A percentile compares a stretch with the other conserved stretches of the same genome.
Conservation (phyloP, 73 alveolate species). For the Paramecium biaurelia region DNA sequence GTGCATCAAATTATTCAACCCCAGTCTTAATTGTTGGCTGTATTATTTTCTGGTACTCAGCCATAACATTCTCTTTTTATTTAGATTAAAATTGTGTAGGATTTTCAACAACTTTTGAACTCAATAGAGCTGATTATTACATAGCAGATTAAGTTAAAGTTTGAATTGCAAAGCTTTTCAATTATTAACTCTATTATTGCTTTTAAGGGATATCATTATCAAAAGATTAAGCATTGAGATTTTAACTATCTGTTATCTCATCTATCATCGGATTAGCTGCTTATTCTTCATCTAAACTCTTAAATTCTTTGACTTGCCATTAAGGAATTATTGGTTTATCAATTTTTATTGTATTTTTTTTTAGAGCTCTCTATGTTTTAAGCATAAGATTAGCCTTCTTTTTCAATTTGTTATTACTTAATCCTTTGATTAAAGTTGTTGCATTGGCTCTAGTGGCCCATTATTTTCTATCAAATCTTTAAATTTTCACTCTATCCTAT, state of each 20-base stretch:
- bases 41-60: background rate
- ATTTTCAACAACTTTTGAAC: background rate
- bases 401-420: background rate
- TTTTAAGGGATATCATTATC: background rate
- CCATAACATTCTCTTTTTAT: background rate
- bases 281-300: background rate
- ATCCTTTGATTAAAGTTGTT: background rate
- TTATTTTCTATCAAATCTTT: slow-evolving; percentile 30
- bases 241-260: background rate
- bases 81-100: background rate
- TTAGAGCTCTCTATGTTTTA: slow-evolving; percentile 1
- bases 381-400: slow-evolving; percentile 15
- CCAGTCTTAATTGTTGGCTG: background rate
- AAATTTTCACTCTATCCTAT: background rate
- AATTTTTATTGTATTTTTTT: background rate
- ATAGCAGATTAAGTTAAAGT: background rate
- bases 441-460: slow-evolving; percentile 41
- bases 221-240: background rate
- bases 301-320: background rate
- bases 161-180: background rate
- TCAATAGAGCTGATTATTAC: background rate
- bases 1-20: slow-evolving; percentile 18
- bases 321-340: background rate
- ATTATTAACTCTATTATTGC: background rate
- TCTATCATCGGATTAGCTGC: background rate